phyloP scores from a whole-genome alignment of 495 filamentous ascomycete species.

The Massariosphaeria phaeospora region DNA sequence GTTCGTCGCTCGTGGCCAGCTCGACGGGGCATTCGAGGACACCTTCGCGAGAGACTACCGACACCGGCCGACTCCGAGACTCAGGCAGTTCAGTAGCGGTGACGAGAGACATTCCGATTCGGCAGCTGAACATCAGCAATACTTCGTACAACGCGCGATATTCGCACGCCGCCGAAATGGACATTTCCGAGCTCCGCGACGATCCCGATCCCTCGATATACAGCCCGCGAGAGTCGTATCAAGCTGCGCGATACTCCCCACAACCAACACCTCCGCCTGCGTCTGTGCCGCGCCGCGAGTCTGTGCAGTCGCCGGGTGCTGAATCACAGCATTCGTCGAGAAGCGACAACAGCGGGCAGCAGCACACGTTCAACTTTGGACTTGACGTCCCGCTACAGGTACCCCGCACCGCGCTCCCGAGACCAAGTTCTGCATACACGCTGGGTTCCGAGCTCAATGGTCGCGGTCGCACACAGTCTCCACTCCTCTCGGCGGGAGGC shows the following conservation, averaged over 20 bases:
- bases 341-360: conserved; percentile 19
- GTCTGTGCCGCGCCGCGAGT: conserved; percentile 7
- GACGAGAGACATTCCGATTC: conserved; percentile 28
- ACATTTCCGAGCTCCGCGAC: conserved; percentile 10
- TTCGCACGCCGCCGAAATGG: conserved; percentile 27
- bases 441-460: conserved; percentile 59
- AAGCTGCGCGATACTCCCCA: conserved; percentile 51
- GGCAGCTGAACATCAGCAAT: conserved; percentile 27
- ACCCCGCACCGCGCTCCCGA: conserved; percentile 50
- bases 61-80: conserved; percentile 10
- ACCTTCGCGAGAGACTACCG: conserved; percentile 20
- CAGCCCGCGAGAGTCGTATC: conserved; percentile 40
- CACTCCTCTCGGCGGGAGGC: conserved; percentile 46
- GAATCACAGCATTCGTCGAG: conserved; percentile 29
- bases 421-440: conserved; percentile 70
- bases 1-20: conserved; percentile 25
- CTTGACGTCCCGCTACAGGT: conserved; percentile 26
- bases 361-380: conserved; percentile 18
- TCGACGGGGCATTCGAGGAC: conserved; percentile 29
- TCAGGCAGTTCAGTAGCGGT: conserved; percentile 11
- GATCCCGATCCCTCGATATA: conserved; percentile 31
- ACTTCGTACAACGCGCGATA: conserved; percentile 22
- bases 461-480: conserved; percentile 57
- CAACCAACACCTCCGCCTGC: conserved; percentile 34
- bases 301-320: conserved; percentile 25